Base-by-base conservation (phyloP, 805 yeast species). In the Hanseniaspora singularis region DNA sequence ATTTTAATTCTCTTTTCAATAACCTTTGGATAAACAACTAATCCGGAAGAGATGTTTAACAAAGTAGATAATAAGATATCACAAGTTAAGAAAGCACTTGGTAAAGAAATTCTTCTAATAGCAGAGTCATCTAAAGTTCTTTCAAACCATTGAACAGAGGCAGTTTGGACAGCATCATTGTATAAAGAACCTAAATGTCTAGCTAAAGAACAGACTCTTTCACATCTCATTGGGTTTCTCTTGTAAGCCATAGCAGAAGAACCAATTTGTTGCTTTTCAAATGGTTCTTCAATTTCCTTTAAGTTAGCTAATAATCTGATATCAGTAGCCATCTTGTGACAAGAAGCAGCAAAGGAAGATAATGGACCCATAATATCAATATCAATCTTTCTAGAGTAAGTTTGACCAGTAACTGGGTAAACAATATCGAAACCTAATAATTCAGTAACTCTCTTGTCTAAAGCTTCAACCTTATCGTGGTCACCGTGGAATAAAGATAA, bases 181-280 rank as follows among this genome's bases (percentile, higher is more conserved):
- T 81, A 83, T 56, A 87, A 70, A 15, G 95, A 81, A 53, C 95
- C 95, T 66, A 92, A 66, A 65, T 89, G 97, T 71, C 98, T 84
- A 18, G 97, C 78, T 55, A 92, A 74, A n/a, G 98, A 92, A 70
- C 98, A 92, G 51, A 92, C 96, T 67, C 98, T 79, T 72, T 92
- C 98, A 62, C 89, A 81, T 72, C 98, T 82, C 98, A 92, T 92
- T 66, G 98, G 98, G 70, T 92, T 92, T 71, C 98, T 81, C 77
- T 92, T 92, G 73, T 92, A 92, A 26, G 98, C 98, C 98, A 92
- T 92, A 36, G 98, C 98, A 48, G 86, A 76, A 11, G 96, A 87
- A 34, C 98, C 98, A 61, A 92, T 92, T 73, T 92, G 98, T n/a
- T 88, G 78, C 69, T 84, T 85, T 72, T 92, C 98, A 63, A 92